Conservation (phyloP, 2,329 filamentous ascomycete species). For the Ophiostoma sp. region DNA sequence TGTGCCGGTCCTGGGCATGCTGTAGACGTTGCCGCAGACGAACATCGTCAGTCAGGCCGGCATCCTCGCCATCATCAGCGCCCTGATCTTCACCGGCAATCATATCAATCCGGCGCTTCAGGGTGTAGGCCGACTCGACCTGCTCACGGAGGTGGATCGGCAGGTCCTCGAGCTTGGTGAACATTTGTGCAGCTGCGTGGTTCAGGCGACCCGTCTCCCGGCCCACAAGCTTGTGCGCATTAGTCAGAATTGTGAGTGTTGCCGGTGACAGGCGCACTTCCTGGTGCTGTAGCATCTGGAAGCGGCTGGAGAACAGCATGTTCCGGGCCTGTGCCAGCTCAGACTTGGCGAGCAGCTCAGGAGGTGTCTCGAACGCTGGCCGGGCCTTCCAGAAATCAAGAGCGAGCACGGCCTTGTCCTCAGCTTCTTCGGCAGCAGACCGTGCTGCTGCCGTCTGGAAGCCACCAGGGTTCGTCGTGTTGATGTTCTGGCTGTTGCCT, state of each 20-base stretch:
- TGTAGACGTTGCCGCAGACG: conserved; percentile 61
- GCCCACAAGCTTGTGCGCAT: conserved; percentile 69
- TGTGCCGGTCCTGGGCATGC: conserved; percentile 56
- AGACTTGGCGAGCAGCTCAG: conserved; percentile 30
- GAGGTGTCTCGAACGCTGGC: conserved; percentile 30
- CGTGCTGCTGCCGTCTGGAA: conserved; percentile 33
- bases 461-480: not conserved
- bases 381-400: conserved; percentile 54
- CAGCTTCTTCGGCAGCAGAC: conserved; percentile 37
- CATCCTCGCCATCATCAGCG: conserved; percentile 29
- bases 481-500: not conserved
- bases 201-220: conserved; percentile 69
- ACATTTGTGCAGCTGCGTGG: conserved; percentile 69
- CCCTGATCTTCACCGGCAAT: conserved; percentile 59
- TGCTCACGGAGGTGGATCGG: conserved; percentile 68
- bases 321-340: conserved; percentile 48
- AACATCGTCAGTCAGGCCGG: conserved; percentile 50
- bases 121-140: conserved; percentile 63
- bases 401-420: conserved; percentile 48
- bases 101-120: conserved; percentile 65
- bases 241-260: conserved; percentile 69
- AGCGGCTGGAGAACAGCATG: conserved; percentile 57
- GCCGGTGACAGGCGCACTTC: conserved; percentile 69
- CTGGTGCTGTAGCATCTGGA: conserved; percentile 62
- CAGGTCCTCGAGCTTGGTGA: conserved; percentile 67